Evolutionary conservation across 2,329 filamentous ascomycete genomes (phyloP), one percentile per base, ranked within the genome.

Genomic region (Talaromyces sp.): DNA sequence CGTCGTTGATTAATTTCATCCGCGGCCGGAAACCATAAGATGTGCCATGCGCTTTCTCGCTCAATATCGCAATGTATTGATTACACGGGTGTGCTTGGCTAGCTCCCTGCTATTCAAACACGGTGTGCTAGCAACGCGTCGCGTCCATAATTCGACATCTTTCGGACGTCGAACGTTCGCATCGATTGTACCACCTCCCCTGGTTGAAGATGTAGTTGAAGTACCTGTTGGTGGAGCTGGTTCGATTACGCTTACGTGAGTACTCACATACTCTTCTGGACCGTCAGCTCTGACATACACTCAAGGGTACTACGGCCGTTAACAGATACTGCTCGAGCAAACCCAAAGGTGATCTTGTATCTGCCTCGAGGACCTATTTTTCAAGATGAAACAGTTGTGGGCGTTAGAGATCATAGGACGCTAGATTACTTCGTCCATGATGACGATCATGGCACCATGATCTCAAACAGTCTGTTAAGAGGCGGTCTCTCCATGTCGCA

Each of bases 401-500:
- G 43, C 25, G 22, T 48, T 35, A 33, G 22, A 37, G 22, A 50
- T 25, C 17, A 37, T 11, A 40, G 35, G 35, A 56, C 54, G 22
- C 11, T 48, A 10, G 54, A 56, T 39, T 56, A 56, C 17, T 50
- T 33, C 3, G 0, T 3, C 28, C 8, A 37, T 25, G 22, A 50
- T 39, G 33, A 50, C 35, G 33, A 35, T 9, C 22, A 17, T 19
- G 15, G 11, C 28, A 11, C 19, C 31, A 36, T 17, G n/a, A 15
- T 22, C 21, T 19, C 43, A 33, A 56, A 36, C 43, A 37, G 54
- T 33, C n/a, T 48, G 4, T 46, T 57, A 22, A n/a, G 45, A 39
- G 21, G 28, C 8, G 35, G 22, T 10, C 35, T 50, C n/a, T 56
- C 40, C 21, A 60, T 63, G 7, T 64, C 66, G 0, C 67, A 69